Evolutionary conservation across 345 rosid genomes (phyloP).

Genomic region (Populus simonii): DNA sequence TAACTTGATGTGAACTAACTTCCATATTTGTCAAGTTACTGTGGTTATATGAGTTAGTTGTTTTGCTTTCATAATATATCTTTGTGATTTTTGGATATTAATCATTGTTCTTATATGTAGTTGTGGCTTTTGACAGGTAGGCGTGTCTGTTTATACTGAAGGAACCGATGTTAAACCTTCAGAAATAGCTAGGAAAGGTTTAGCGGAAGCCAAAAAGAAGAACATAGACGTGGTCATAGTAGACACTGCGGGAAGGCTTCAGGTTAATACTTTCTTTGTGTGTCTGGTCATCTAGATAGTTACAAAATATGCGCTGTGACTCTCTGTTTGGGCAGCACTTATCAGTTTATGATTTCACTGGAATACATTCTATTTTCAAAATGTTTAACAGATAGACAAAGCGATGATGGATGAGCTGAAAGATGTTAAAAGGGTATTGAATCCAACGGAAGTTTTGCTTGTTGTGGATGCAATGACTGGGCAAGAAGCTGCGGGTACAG

Average conservation of each 20-base stretch:
- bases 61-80: not conserved
- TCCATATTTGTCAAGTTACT: not conserved
- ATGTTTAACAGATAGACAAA: constrained; percentile 70
- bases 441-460: constrained; percentile 90
- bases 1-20: constrained; percentile 8
- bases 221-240: constrained; percentile 81
- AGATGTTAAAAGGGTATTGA: constrained; percentile 77
- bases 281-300: not conserved
- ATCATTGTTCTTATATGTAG: constrained; percentile 23
- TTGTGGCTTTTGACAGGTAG: constrained; percentile 64
- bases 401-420: constrained; percentile 97
- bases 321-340: not conserved
- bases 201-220: constrained; percentile 77
- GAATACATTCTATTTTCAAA: not conserved
- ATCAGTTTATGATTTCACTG: not conserved
- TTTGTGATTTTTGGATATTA: not conserved
- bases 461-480: constrained; percentile 99
- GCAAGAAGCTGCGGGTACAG: constrained; percentile 95
- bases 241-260: constrained; percentile 99
- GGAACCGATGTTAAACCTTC: constrained; percentile 87
- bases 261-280: constrained; percentile 43
- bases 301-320: constrained; percentile 1
- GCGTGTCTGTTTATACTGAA: constrained; percentile 80
- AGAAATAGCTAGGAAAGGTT: constrained; percentile 85
- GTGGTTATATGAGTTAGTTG: not conserved